These are phyloP conservation scores for Solanum lycopersicoides DNA, from an alignment of 257 asterid species.

Conservation along the genomic window DNA sequence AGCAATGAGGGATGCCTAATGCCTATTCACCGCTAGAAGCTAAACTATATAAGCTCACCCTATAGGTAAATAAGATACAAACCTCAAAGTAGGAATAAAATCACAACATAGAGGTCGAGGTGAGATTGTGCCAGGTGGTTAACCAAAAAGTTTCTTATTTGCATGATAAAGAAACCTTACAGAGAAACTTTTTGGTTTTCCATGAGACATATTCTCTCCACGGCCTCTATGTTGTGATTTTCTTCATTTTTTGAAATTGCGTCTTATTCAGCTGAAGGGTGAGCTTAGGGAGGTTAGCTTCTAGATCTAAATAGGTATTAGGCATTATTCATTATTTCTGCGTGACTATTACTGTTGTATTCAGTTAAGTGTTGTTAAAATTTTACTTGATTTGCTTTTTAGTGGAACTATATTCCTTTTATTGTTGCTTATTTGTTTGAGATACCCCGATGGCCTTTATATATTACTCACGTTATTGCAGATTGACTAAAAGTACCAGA, in stretches of 20 bases:
- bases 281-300: too few relatives aligned
- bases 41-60: too few relatives aligned
- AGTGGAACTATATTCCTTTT: too few relatives aligned
- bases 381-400: too few relatives aligned
- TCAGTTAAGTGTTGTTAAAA: too few relatives aligned
- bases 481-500: slow-evolving; percentile 40
- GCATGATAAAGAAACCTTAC: neutral
- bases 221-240: neutral
- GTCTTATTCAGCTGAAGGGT: neutral
- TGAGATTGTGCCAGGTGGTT: neutral
- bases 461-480: neutral
- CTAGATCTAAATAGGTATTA: neutral
- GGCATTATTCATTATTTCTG: neutral
- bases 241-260: neutral
- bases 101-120: neutral
- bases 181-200: neutral
- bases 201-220: neutral
- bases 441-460: neutral
- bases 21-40: too few relatives aligned
- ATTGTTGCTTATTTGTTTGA: neutral
- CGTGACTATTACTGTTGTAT: neutral
- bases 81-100: neutral
- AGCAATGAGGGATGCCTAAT: too few relatives aligned
- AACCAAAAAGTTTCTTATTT: neutral
- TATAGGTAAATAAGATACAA: neutral